Percentiles rank a stretch among this genome's conserved stretches.
phyloP scores from a whole-genome alignment of 2,329 filamentous ascomycete genomes.

The Neonectria coccinea region DNA sequence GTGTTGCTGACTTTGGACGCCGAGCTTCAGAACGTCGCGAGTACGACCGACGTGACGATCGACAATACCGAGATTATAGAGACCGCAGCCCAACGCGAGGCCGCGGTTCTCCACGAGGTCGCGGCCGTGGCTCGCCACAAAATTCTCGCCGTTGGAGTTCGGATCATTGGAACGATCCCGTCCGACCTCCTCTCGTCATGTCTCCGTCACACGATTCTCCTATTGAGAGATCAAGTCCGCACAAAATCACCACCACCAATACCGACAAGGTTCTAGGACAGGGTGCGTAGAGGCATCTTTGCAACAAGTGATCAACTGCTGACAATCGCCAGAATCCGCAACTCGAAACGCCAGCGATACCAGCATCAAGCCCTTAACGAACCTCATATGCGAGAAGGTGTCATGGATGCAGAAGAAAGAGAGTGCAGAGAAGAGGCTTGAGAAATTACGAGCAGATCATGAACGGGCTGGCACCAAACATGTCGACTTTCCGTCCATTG shows the following conservation, averaged over 20 bases:
- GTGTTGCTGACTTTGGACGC: conserved; percentile 13
- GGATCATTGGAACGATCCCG: conserved; percentile 27
- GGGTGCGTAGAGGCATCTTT: conserved; percentile 28
- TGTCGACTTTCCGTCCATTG: conserved; percentile 40
- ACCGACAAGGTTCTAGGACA: conserved; percentile 28
- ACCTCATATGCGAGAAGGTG: conserved; percentile 41
- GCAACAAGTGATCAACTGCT: conserved; percentile 12
- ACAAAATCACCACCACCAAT: conserved; percentile 17
- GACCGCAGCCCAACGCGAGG: conserved; percentile 29
- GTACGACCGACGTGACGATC: conserved; percentile 21
- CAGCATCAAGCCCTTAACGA: conserved; percentile 28
- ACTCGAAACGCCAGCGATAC: neutral
- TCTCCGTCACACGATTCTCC: conserved; percentile 2
- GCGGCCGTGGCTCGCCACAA: neutral
- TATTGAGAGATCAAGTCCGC: conserved; percentile 8
- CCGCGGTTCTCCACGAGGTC: conserved; percentile 9
- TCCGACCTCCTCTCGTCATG: neutral
- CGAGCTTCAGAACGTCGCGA: conserved; percentile 28
- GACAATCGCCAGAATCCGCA: conserved; percentile 16
- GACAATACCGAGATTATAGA: conserved; percentile 26
- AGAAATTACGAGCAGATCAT: conserved; percentile 31
- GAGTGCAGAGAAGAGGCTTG: conserved; percentile 32
- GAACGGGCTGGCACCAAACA: conserved; percentile 31
- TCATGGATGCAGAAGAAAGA: conserved; percentile 35
- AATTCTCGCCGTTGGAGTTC: conserved; percentile 18